A percentile compares a stretch with the other conserved stretches of the same genome.
These are phyloP conservation scores for Boechera divaricarpa DNA, from an alignment of 345 rosid genomes.

Conservation along the genomic window DNA sequence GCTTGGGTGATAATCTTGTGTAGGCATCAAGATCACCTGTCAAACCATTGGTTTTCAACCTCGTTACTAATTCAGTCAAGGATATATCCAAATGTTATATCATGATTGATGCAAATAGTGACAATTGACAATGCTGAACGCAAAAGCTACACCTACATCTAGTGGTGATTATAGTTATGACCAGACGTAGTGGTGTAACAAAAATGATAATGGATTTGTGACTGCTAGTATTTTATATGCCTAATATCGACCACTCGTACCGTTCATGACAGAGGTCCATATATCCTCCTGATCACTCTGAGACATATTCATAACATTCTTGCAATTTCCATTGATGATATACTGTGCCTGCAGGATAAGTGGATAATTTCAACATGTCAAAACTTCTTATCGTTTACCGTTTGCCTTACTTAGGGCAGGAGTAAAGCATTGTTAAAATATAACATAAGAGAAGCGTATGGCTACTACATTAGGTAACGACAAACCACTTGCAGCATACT, in stretches of 20 bases:
- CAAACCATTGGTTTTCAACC: slow-evolving; percentile 30
- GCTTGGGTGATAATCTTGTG: slow-evolving; percentile 72
- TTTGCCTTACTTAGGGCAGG: background rate
- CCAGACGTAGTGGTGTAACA: slow-evolving; percentile 3
- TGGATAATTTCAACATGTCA: slow-evolving; percentile 14
- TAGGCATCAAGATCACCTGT: slow-evolving; percentile 87
- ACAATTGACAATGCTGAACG: slow-evolving; percentile 26
- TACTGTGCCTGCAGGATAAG: slow-evolving; percentile 76
- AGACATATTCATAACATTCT: slow-evolving; percentile 94
- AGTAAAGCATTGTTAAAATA: slow-evolving; percentile 6
- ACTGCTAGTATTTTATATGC: slow-evolving; percentile 3
- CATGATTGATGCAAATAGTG: slow-evolving; percentile 2
- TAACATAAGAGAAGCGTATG: slow-evolving; percentile 3
- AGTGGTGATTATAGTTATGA: too few relatives aligned
- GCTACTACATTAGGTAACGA: slow-evolving; percentile 8
- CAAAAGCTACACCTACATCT: background rate
- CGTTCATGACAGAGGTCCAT: slow-evolving; percentile 81
- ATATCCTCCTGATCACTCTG: slow-evolving; percentile 91
- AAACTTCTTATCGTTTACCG: background rate
- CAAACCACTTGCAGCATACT: background rate
- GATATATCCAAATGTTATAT: background rate
- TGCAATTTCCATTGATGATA: slow-evolving; percentile 91
- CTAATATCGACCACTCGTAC: slow-evolving; percentile 50
- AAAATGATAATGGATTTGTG: background rate
- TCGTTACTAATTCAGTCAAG: slow-evolving; percentile 3